phyloP scores from a whole-genome alignment of 495 filamentous ascomycete genomes.

The Ascodesmis nigricans region DNA sequence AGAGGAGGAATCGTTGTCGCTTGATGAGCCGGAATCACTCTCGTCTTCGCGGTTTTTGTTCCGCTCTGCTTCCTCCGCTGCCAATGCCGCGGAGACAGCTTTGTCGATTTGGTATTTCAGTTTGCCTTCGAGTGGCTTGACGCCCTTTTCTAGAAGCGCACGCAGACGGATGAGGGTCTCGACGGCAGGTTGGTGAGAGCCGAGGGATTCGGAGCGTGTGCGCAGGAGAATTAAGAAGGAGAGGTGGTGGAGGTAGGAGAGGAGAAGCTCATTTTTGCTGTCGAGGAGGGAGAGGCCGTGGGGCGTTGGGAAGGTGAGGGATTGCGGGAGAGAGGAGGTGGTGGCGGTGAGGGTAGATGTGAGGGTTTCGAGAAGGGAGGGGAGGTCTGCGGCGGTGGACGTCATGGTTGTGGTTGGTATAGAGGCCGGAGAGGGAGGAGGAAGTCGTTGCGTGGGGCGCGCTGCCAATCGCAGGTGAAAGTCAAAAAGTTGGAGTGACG shows the following conservation, averaged over 20 bases:
- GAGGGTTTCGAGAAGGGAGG: constrained; percentile 31
- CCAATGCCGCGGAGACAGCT: constrained; percentile 66
- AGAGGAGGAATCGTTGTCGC: constrained; percentile 21
- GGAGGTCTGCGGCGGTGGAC: constrained; percentile 29
- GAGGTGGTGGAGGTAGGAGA: constrained; percentile 87
- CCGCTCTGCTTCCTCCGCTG: constrained; percentile 31
- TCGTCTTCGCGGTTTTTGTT: constrained; percentile 23
- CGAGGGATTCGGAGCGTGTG: constrained; percentile 29
- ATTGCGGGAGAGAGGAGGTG: constrained; percentile 35
- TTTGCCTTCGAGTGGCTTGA: constrained; percentile 65
- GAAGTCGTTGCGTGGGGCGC: too few relatives aligned
- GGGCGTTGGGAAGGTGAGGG: constrained; percentile 36
- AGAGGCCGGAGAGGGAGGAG: too few relatives aligned
- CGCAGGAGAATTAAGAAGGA: constrained; percentile 75
- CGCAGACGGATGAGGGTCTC: constrained; percentile 68
- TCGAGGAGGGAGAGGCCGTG: constrained; percentile 89
- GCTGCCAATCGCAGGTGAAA: too few relatives aligned
- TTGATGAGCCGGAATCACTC: constrained; percentile 7
- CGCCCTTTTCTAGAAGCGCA: constrained; percentile 74
- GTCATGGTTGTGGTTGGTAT: too few relatives aligned
- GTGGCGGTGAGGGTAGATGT: constrained; percentile 40
- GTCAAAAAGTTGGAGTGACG: too few relatives aligned
- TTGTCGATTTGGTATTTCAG: constrained; percentile 78
- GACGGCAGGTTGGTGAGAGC: constrained; percentile 33
- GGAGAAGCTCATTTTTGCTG: constrained; percentile 80